Evolutionary conservation across 2,329 filamentous ascomycete genomes (phyloP), one percentile per base, ranked within the genome.

Genomic region (Daldinia sp.): DNA sequence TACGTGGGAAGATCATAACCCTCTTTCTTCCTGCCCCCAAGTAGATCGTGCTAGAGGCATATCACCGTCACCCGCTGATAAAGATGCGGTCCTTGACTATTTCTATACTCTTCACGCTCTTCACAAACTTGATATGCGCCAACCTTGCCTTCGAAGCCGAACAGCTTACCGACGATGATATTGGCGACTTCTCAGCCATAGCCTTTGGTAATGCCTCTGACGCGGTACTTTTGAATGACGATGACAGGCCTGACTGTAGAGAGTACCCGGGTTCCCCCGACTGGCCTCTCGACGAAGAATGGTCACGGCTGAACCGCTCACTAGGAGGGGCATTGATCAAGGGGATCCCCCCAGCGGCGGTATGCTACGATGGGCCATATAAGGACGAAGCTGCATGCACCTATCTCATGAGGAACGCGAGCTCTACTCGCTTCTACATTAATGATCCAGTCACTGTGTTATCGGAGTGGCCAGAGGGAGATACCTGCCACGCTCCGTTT

Each of bases 401-500:
- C 4, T 78, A 72, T 39, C 69, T 82, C 6, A 59, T 75, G 2
- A 67, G 72, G 13, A 74, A 78, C 26, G 74, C 78, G 23, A 71
- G 71, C 15, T 75, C 72, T 28, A 76, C 74, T 26, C 74, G 76
- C 20, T 76, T 78, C 46, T 77, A 75, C 61, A 74, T 78, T 57
- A 72, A 79, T 44, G 74, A 79, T 37, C 78, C 76, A n/a, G 68
- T 75, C 61, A 80, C 74, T 26, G 76, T 74, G 65, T 69, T 76
- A 63, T 75, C 68, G 35, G 75, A 74, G 70, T 81, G 78, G 79
- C 76, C 73, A 5, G 76, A 80, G 74, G 80, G 80, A 39, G 75
- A 79, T 57, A 79, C 80, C 0, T 81, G 79, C 70, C 74, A 75
- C 59, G 74, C 75, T 15, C 70, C 73, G 30, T 65, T 69, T 37